Conservation (phyloP, 2,329 filamentous ascomycete genomes). For the Trichoderma citrinoviride region DNA sequence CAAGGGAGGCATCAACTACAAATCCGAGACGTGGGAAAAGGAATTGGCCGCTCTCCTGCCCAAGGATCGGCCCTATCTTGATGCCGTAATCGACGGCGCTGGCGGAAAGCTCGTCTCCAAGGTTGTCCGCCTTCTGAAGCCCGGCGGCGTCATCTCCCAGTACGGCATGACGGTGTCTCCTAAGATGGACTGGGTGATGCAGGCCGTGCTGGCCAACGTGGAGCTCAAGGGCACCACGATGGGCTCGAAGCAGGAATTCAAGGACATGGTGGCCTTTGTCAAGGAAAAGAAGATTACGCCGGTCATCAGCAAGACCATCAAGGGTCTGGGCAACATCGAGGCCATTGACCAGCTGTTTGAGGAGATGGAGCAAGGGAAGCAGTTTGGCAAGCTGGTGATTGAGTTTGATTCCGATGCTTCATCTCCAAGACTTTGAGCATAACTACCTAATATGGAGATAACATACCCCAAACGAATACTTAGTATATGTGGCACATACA, state of each 20-base stretch:
- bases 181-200: slow-evolving; percentile 84
- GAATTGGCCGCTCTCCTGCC: slow-evolving; percentile 64
- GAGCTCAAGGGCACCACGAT: slow-evolving; percentile 86
- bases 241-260: slow-evolving; percentile 86
- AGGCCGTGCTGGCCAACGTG: slow-evolving; percentile 80
- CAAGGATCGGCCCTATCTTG: slow-evolving; percentile 64
- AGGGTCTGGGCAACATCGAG: slow-evolving; percentile 71
- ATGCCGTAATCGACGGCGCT: slow-evolving; percentile 87
- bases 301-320: slow-evolving; percentile 70
- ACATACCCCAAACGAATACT: not conserved
- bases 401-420: slow-evolving; percentile 51
- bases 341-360: slow-evolving; percentile 80
- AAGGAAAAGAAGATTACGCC: slow-evolving; percentile 69
- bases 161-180: slow-evolving; percentile 91
- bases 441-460: no score
- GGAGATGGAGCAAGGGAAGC: slow-evolving; percentile 79
- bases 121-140: slow-evolving; percentile 66
- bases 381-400: slow-evolving; percentile 92
- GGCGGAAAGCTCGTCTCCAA: slow-evolving; percentile 79
- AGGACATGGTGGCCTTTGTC: slow-evolving; percentile 87
- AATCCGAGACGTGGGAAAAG: slow-evolving; percentile 76
- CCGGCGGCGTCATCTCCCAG: slow-evolving; percentile 76
- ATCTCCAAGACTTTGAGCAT: slow-evolving; percentile 42
- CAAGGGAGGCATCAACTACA: slow-evolving; percentile 78
- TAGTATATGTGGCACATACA: not conserved